phyloP scores from a whole-genome alignment of 495 filamentous ascomycete genomes.

The Lophiostoma macrostomum region DNA sequence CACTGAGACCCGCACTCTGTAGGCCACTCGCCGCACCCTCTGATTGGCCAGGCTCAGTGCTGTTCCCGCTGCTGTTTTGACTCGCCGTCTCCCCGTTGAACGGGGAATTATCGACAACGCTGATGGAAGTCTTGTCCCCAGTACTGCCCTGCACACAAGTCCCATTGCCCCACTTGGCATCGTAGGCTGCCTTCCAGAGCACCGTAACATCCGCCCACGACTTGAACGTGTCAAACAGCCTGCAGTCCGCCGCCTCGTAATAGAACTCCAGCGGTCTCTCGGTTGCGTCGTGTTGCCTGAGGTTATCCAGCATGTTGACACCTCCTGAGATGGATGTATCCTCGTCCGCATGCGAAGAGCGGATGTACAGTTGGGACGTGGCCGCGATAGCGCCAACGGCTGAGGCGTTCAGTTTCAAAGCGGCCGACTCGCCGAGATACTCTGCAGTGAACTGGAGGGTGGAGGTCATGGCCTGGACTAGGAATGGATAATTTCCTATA shows the following conservation, averaged over 20 bases:
- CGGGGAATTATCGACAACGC: neutral
- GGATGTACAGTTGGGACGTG: constrained; percentile 13
- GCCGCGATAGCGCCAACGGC: constrained; percentile 10
- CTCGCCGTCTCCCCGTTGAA: constrained; percentile 10
- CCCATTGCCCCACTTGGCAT: constrained; percentile 29
- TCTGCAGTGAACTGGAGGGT: neutral
- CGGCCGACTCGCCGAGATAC: neutral
- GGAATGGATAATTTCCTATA: neutral
- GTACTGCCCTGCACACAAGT: constrained; percentile 22
- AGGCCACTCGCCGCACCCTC: neutral
- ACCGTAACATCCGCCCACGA: neutral
- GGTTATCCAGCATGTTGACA: constrained; percentile 24
- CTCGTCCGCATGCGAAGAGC: neutral
- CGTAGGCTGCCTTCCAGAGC: constrained; percentile 21
- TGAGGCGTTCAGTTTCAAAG: constrained; percentile 9
- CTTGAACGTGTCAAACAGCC: constrained; percentile 19
- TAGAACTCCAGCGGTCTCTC: constrained; percentile 30
- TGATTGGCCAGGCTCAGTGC: neutral
- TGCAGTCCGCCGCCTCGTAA: constrained; percentile 33
- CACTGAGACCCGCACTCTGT: neutral
- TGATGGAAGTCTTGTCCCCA: constrained; percentile 10
- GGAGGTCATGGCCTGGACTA: neutral
- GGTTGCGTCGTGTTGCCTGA: constrained; percentile 6
- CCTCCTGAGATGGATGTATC: neutral
- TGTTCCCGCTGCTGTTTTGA: too few species aligned